Percentiles rank a stretch among this genome's conserved stretches.
phyloP scores from a whole-genome alignment of 495 filamentous ascomycete genomes.

The Hyaloscypha variabilis region DNA sequence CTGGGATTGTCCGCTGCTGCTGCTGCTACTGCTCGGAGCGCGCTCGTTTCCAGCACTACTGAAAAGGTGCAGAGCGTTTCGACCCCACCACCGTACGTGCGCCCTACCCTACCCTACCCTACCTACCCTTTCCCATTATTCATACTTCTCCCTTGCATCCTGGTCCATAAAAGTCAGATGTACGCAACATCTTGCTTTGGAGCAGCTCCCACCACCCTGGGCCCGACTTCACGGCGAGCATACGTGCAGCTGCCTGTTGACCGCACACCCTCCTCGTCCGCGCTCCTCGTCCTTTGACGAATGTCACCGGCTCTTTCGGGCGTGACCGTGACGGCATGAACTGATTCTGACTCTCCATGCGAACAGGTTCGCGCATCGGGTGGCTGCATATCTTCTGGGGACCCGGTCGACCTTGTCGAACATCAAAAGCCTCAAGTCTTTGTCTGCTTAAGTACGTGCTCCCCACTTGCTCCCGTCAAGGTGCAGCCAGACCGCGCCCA shows the following conservation, averaged over 20 bases:
- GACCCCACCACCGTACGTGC: constrained; percentile 20
- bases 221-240: background rate
- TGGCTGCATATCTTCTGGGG: constrained; percentile 33
- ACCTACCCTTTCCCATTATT: constrained; percentile 23
- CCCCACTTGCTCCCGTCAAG: constrained; percentile 4
- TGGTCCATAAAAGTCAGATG: constrained; percentile 20
- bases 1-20: constrained; percentile 15
- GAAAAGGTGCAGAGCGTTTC: constrained; percentile 10
- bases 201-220: constrained; percentile 12
- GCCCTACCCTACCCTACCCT: constrained; percentile 25
- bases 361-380: constrained; percentile 31
- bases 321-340: constrained; percentile 29
- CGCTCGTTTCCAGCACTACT: constrained; percentile 7
- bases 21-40: constrained; percentile 5
- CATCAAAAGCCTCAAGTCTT: constrained; percentile 32
- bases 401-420: constrained; percentile 21
- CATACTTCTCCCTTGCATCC: constrained; percentile 29
- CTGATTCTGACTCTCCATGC: constrained; percentile 23
- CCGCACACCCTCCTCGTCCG: constrained; percentile 9
- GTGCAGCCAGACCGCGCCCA: background rate
- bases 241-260: constrained; percentile 8
- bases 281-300: constrained; percentile 14
- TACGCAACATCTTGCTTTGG: constrained; percentile 14
- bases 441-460: constrained; percentile 26
- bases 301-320: constrained; percentile 30